Evolutionary conservation across 2,329 filamentous ascomycete genomes (phyloP).

Genomic region (Neofusicoccum cordaticola): DNA sequence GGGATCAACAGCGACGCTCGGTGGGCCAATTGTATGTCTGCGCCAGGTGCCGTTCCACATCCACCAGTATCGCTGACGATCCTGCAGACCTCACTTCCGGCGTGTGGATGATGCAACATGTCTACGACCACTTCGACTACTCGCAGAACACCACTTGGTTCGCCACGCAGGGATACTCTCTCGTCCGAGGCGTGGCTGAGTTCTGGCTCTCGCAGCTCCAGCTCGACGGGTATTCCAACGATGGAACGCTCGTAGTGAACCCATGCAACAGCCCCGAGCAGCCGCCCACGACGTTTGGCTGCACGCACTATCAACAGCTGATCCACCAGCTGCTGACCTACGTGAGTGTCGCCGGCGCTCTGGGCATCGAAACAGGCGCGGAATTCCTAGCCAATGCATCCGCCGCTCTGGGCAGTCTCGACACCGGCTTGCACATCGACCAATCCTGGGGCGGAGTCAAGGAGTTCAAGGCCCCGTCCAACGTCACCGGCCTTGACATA

Average conservation of each 20-base stretch:
- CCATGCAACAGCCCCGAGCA: conserved; percentile 60
- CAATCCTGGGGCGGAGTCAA: conserved; percentile 44
- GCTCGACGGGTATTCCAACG: conserved; percentile 49
- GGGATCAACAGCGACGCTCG: conserved; percentile 47
- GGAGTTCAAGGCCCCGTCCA: conserved; percentile 50
- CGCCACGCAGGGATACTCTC: conserved; percentile 43
- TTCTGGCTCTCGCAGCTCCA: conserved; percentile 58
- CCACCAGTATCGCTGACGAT: conserved; percentile 2
- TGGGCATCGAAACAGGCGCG: conserved; percentile 28
- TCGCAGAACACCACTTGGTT: conserved; percentile 48
- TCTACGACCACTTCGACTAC: conserved; percentile 58
- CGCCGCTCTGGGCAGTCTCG: conserved; percentile 45
- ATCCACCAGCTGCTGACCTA: conserved; percentile 41
- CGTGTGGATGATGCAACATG: conserved; percentile 61
- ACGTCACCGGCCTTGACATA: conserved; percentile 38
- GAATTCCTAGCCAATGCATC: conserved; percentile 39
- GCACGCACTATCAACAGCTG: conserved; percentile 54
- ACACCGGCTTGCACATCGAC: conserved; percentile 51
- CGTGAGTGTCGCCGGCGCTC: conserved; percentile 23
- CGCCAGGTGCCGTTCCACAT: neutral
- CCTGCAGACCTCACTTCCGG: conserved; percentile 45
- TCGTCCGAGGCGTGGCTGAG: conserved; percentile 36
- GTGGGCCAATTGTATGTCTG: conserved; percentile 35
- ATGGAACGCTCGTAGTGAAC: conserved; percentile 54
- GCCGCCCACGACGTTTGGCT: conserved; percentile 51